Evolutionary conservation across 1,284 basidiomycete species (phyloP).

Genomic region (Naganishia liquefaciens): DNA sequence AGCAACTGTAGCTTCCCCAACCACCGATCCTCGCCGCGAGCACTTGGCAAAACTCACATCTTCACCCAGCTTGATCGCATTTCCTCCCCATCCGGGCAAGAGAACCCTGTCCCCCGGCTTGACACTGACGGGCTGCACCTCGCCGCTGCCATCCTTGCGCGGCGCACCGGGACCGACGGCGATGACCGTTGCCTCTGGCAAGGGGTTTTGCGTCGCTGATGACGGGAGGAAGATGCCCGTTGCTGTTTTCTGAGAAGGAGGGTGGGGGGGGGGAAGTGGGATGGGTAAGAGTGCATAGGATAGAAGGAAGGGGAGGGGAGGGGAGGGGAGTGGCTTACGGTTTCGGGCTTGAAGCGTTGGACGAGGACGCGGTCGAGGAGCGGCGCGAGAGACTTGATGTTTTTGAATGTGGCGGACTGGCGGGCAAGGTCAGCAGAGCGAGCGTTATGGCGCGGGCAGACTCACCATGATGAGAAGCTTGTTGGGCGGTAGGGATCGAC

Average conservation of each 20-base stretch:
- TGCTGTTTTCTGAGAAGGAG: constrained; percentile 75
- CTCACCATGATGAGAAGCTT: constrained; percentile 10
- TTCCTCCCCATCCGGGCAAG: constrained; percentile 94
- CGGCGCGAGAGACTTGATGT: constrained; percentile 86
- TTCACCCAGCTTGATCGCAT: constrained; percentile 92
- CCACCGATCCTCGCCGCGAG: too few species aligned
- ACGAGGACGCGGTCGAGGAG: constrained; percentile 95
- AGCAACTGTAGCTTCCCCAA: too few species aligned
- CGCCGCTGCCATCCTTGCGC: constrained; percentile 71
- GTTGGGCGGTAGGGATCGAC: too few species aligned
- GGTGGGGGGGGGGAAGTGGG: not conserved
- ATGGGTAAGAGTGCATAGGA: constrained; percentile 2
- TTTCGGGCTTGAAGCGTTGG: constrained; percentile 93
- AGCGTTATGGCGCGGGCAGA: not conserved
- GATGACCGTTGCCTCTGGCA: constrained; percentile 95
- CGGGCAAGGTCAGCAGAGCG: not conserved
- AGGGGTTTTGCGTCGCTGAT: constrained; percentile 74
- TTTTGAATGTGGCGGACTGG: constrained; percentile 74
- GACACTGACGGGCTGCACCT: constrained; percentile 73
- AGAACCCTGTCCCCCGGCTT: constrained; percentile 89
- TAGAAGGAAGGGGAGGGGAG: too few species aligned
- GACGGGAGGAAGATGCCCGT: constrained; percentile 91
- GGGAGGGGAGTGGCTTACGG: constrained; percentile 58
- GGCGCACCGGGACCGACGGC: constrained; percentile 90
- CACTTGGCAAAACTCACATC: constrained; percentile 64